phyloP scores from a whole-genome alignment of 805 yeast species.

The Priceomyces melissophilus region DNA sequence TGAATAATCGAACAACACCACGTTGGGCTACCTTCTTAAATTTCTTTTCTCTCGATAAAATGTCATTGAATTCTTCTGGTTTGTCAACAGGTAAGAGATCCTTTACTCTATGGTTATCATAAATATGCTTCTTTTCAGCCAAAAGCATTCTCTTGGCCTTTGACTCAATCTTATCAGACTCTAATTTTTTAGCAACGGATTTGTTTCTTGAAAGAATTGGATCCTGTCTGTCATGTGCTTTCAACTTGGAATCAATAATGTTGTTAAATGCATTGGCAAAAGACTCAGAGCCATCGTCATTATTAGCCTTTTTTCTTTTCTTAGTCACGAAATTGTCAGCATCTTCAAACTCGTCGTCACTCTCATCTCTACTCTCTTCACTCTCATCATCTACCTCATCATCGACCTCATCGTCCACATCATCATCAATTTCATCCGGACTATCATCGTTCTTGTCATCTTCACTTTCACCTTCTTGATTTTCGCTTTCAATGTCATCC shows the following conservation, averaged over 20 bases:
- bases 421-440: conserved; percentile 9
- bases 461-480: background rate
- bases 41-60: conserved; percentile 63
- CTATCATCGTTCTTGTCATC: background rate
- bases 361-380: conserved; percentile 14
- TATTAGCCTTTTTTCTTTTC: conserved; percentile 53
- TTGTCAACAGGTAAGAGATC: conserved; percentile 67
- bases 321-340: conserved; percentile 30
- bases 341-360: conserved; percentile 29
- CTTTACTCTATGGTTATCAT: conserved; percentile 64
- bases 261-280: conserved; percentile 85
- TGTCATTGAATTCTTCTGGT: conserved; percentile 51
- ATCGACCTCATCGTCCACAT: conserved; percentile 13
- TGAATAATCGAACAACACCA: conserved; percentile 83
- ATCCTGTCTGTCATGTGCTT: conserved; percentile 84
- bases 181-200: conserved; percentile 64
- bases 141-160: conserved; percentile 72
- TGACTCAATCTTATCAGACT: conserved; percentile 75
- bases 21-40: conserved; percentile 80
- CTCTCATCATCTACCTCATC: conserved; percentile 12
- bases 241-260: conserved; percentile 77
- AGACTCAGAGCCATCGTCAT: conserved; percentile 67
- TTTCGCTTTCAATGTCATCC: background rate
- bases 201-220: conserved; percentile 89
- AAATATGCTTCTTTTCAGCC: conserved; percentile 64